A percentile compares a stretch with the other conserved stretches of the same genome.
phyloP scores from a whole-genome alignment of 371 early-diverging fungal genomes.

The Haplosporangium sp. region DNA sequence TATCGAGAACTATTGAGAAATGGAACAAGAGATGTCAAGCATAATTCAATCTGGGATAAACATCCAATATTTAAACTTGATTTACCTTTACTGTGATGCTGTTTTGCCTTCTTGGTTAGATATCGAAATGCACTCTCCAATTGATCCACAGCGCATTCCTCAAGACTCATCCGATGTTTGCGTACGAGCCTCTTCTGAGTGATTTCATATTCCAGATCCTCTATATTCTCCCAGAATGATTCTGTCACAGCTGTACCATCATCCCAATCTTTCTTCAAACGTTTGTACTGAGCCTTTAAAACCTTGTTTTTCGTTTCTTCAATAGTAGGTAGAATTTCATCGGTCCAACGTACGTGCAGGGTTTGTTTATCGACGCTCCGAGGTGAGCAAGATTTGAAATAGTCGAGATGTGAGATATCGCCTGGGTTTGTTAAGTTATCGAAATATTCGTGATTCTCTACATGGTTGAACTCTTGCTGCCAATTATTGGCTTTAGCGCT shows the following conservation, averaged over 20 bases:
- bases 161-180: constrained; percentile 17
- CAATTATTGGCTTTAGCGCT: constrained; percentile 3
- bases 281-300: constrained; percentile 9
- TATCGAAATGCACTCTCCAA: constrained; percentile 5
- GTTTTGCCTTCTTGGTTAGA: constrained; percentile 19
- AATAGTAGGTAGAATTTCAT: constrained; percentile 15
- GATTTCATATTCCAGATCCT: constrained; percentile 4
- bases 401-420: constrained; percentile 14
- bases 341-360: constrained; percentile 10
- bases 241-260: constrained; percentile 5
- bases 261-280: constrained; percentile 10
- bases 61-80: too few relatives aligned
- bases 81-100: constrained; percentile 8
- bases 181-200: constrained; percentile 14
- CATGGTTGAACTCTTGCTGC: constrained; percentile 8
- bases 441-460: constrained; percentile 10
- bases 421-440: constrained; percentile 3
- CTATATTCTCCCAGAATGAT: constrained; percentile 13
- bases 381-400: constrained; percentile 18
- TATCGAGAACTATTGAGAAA: too few relatives aligned
- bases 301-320: constrained; percentile 10
- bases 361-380: neutral
- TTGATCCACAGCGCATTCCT: constrained; percentile 16
- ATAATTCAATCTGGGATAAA: too few relatives aligned
- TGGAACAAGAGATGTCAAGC: too few relatives aligned